Percentiles rank a stretch among this genome's conserved stretches.
Evolutionary conservation across 2,329 filamentous ascomycete species (phyloP).

Genomic region (Curvularia hawaiiensis): DNA sequence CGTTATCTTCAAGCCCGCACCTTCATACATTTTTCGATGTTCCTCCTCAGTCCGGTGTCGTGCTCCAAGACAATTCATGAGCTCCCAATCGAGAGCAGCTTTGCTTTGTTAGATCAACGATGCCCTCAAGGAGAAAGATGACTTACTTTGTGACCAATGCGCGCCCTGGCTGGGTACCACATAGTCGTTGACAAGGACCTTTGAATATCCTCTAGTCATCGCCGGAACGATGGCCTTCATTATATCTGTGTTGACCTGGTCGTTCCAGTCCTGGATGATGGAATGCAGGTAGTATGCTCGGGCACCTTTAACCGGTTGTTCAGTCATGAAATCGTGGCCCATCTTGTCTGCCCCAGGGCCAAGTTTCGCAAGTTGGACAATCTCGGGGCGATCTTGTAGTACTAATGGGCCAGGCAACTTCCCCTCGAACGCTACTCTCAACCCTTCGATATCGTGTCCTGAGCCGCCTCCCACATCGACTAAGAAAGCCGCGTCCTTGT

Average conservation of each 20-base stretch:
- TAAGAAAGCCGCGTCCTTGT: constrained; percentile 20
- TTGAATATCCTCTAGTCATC: constrained; percentile 37
- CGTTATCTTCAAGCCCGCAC: constrained; percentile 22
- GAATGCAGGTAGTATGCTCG: constrained; percentile 37
- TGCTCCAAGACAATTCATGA: constrained; percentile 29
- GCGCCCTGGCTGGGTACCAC: constrained; percentile 32
- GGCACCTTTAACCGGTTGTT: constrained; percentile 42
- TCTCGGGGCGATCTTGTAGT: constrained; percentile 31
- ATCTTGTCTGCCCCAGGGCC: constrained; percentile 35
- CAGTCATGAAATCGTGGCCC: constrained; percentile 44
- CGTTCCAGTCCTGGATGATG: constrained; percentile 41
- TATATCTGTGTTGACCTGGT: constrained; percentile 29
- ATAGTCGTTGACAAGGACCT: constrained; percentile 36
- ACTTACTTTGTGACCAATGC: constrained; percentile 32
- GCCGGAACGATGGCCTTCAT: constrained; percentile 31
- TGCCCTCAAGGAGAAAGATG: background rate
- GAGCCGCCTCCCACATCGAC: constrained; percentile 34
- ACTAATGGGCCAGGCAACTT: constrained; percentile 27
- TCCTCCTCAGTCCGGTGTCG: constrained; percentile 32
- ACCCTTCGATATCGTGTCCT: constrained; percentile 31
- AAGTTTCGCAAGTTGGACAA: constrained; percentile 26
- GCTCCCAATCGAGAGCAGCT: constrained; percentile 34
- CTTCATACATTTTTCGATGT: constrained; percentile 27
- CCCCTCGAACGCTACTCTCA: constrained; percentile 21
- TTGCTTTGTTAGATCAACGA: background rate